Conservation (phyloP, 2,329 filamentous ascomycete species). For the Pochonia chlamydosporia region DNA sequence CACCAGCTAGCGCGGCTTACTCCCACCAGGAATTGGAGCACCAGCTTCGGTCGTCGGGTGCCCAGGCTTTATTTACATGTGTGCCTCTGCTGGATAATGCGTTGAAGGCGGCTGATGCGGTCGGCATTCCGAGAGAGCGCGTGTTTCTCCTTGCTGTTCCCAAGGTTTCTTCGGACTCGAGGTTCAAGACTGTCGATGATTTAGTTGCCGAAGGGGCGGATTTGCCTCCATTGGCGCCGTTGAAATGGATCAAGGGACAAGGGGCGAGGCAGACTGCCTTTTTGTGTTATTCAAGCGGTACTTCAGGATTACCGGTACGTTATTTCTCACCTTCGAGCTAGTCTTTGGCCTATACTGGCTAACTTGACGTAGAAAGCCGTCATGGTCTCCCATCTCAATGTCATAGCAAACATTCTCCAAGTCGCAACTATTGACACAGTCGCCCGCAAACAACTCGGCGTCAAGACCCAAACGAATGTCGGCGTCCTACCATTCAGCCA, state of each 20-base stretch:
- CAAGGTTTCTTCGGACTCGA: slow-evolving; percentile 40
- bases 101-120: slow-evolving; percentile 56
- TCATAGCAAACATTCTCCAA: slow-evolving; percentile 71
- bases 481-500: slow-evolving; percentile 77
- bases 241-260: slow-evolving; percentile 59
- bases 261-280: slow-evolving; percentile 65
- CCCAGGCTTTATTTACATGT: slow-evolving; percentile 68
- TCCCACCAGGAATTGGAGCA: slow-evolving; percentile 64
- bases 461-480: slow-evolving; percentile 43
- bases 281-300: slow-evolving; percentile 75
- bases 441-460: slow-evolving; percentile 26
- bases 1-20: slow-evolving; percentile 71
- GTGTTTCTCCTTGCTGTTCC: slow-evolving; percentile 68
- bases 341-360: background rate
- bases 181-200: slow-evolving; percentile 61
- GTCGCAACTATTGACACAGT: slow-evolving; percentile 39
- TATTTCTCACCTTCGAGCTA: background rate
- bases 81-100: slow-evolving; percentile 58
- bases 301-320: slow-evolving; percentile 67
- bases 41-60: slow-evolving; percentile 63
- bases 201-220: slow-evolving; percentile 55
- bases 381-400: slow-evolving; percentile 74
- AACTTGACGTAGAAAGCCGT: slow-evolving; percentile 60
- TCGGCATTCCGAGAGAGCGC: slow-evolving; percentile 55
- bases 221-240: slow-evolving; percentile 45